These are phyloP conservation scores for Nadsonia commutata DNA, from an alignment of 1,139 yeast species.

Conservation along the genomic window DNA sequence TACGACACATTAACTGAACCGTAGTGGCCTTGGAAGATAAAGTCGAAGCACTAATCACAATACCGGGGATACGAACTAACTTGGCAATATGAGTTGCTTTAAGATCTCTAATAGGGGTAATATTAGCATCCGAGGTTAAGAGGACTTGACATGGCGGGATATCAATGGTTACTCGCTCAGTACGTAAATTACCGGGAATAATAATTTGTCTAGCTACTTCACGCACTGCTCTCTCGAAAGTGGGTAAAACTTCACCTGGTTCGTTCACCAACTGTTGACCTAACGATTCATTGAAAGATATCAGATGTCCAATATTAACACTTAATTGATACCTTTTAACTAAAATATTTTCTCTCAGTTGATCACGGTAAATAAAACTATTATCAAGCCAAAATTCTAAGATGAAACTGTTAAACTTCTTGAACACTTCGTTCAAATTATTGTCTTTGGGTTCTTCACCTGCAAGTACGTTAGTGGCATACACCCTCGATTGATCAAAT, in stretches of 20 bases:
- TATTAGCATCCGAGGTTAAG: conserved; percentile 57
- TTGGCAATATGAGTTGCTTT: conserved; percentile 83
- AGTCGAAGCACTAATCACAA: conserved; percentile 83
- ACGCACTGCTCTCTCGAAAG: conserved; percentile 80
- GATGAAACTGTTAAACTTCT: conserved; percentile 68
- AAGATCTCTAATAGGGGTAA: conserved; percentile 62
- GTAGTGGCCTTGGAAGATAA: conserved; percentile 76
- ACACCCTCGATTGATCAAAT: conserved; percentile 70
- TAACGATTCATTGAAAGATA: conserved; percentile 77
- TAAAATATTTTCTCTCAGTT: conserved; percentile 72
- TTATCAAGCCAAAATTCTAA: conserved; percentile 75
- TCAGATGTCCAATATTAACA: conserved; percentile 74
- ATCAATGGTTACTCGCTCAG: conserved; percentile 11
- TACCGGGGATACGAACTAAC: conserved; percentile 84
- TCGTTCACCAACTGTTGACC: conserved; percentile 74
- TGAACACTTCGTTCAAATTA: conserved; percentile 59
- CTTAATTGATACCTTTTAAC: conserved; percentile 59
- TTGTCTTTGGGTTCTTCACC: conserved; percentile 56
- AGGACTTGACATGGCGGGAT: conserved; percentile 80
- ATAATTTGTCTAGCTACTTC: conserved; percentile 79
- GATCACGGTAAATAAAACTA: conserved; percentile 80
- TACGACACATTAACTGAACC: conserved; percentile 74
- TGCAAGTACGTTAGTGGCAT: conserved; percentile 74
- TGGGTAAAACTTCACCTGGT: conserved; percentile 78
- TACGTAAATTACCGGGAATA: conserved; percentile 23